Conservation (phyloP, 2,329 filamentous ascomycete species). For the Aureobasidium musti region DNA sequence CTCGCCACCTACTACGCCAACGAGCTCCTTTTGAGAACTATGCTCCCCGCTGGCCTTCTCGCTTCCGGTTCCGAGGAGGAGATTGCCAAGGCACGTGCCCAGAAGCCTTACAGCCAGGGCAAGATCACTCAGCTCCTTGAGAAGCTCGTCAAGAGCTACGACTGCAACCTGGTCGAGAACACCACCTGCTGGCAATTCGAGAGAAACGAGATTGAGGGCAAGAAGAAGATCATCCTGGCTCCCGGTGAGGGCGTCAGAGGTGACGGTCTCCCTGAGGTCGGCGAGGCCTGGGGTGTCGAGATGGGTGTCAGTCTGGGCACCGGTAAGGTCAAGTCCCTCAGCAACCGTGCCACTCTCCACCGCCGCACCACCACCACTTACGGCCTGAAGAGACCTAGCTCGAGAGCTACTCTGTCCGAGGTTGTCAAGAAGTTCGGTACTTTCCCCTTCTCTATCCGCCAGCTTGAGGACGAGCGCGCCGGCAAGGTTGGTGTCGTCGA, state of each 20-base stretch:
- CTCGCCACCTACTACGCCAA: conserved; percentile 94
- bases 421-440: conserved; percentile 95
- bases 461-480: conserved; percentile 93
- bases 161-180: conserved; percentile 92
- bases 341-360: conserved; percentile 87
- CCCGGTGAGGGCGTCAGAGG: conserved; percentile 86
- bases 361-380: conserved; percentile 91
- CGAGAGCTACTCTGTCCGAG: conserved; percentile 88
- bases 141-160: conserved; percentile 88
- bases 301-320: conserved; percentile 86
- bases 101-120: conserved; percentile 80
- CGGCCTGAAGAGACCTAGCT: conserved; percentile 89
- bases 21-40: conserved; percentile 85
- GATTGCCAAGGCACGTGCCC: conserved; percentile 80
- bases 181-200: conserved; percentile 97
- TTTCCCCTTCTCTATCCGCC: conserved; percentile 96
- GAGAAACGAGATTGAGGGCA: conserved; percentile 94
- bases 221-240: conserved; percentile 96
- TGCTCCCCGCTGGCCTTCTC: conserved; percentile 87
- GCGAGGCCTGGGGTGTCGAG: conserved; percentile 98
- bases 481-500: conserved; percentile 96
- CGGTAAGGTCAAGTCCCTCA: conserved; percentile 91
- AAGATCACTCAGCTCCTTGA: conserved; percentile 87
- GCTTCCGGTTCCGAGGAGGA: conserved; percentile 85
- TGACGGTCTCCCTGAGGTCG: conserved; percentile 82